A percentile compares a stretch with the other conserved stretches of the same genome.
Evolutionary conservation across 2,329 filamentous ascomycete species (phyloP).

Genomic region (Ophiostoma pallidulum): DNA sequence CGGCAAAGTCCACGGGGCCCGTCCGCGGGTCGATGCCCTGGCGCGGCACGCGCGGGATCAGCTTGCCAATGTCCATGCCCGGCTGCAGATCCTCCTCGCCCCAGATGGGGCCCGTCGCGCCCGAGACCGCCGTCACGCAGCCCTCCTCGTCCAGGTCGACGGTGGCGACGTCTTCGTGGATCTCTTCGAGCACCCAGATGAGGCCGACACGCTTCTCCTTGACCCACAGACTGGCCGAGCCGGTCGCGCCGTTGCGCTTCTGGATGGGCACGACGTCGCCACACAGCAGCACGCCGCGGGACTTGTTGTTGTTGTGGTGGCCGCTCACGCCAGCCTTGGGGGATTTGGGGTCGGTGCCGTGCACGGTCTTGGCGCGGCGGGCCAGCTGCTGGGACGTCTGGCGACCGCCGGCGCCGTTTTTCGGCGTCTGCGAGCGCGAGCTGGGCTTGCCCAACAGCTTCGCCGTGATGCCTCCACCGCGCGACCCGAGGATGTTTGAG

Average conservation of each 20-base stretch:
- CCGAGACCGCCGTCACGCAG: slow-evolving; percentile 57
- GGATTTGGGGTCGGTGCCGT: slow-evolving; percentile 45
- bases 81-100: slow-evolving; percentile 56
- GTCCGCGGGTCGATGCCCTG: slow-evolving; percentile 60
- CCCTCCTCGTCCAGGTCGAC: slow-evolving; percentile 71
- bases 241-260: slow-evolving; percentile 85
- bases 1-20: slow-evolving; percentile 68
- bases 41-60: slow-evolving; percentile 76
- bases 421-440: slow-evolving; percentile 43
- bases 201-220: slow-evolving; percentile 91
- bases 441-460: slow-evolving; percentile 77
- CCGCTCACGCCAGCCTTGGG: slow-evolving; percentile 41
- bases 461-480: slow-evolving; percentile 71
- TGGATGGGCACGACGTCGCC: slow-evolving; percentile 98
- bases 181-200: slow-evolving; percentile 97
- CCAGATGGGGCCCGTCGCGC: slow-evolving; percentile 82
- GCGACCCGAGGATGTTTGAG: slow-evolving; percentile 55
- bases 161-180: slow-evolving; percentile 82
- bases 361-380: slow-evolving; percentile 53
- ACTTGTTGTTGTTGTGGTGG: slow-evolving; percentile 65
- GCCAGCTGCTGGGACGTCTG: slow-evolving; percentile 31
- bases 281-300: slow-evolving; percentile 72
- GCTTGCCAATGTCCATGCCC: slow-evolving; percentile 64
- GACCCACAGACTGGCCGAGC: slow-evolving; percentile 93
- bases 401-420: slow-evolving; percentile 20